Percentiles rank a stretch among this genome's conserved stretches.
phyloP scores from a whole-genome alignment of 2,329 filamentous ascomycete genomes.

The Ramichloridium luteum region DNA sequence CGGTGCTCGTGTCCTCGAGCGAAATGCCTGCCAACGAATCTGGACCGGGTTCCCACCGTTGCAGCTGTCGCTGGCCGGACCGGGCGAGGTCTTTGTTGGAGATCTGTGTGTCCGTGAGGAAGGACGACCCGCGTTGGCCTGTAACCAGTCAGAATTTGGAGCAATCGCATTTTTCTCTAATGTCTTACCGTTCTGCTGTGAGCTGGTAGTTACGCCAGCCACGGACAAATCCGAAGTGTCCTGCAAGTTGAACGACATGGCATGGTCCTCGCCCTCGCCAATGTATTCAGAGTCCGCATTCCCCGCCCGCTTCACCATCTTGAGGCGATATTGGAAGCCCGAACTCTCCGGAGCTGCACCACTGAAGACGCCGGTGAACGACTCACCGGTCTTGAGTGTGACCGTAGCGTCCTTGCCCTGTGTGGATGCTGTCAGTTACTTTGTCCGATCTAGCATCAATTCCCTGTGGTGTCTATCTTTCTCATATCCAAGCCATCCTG shows the following conservation, averaged over 20 bases:
- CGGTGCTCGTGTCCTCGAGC: slow-evolving; percentile 39
- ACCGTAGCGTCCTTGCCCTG: slow-evolving; percentile 46
- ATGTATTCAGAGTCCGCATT: slow-evolving; percentile 26
- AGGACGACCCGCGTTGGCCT: slow-evolving; percentile 53
- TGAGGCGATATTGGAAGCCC: slow-evolving; percentile 47
- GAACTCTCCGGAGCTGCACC: slow-evolving; percentile 40
- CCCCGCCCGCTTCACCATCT: slow-evolving; percentile 50
- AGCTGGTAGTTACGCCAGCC: slow-evolving; percentile 39
- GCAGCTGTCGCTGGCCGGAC: slow-evolving; percentile 60
- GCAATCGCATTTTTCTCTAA: too few species aligned
- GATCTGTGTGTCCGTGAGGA: slow-evolving; percentile 82
- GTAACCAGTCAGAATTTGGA: too few species aligned
- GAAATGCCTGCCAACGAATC: slow-evolving; percentile 50
- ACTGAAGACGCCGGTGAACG: slow-evolving; percentile 49
- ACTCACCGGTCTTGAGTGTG: slow-evolving; percentile 48
- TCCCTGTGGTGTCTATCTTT: too few species aligned
- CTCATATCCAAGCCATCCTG: too few species aligned
- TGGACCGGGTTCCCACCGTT: slow-evolving; percentile 65
- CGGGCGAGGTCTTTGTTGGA: slow-evolving; percentile 51
- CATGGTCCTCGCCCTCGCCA: slow-evolving; percentile 36
- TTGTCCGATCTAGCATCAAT: too few species aligned
- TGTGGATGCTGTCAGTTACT: slow-evolving; percentile 5
- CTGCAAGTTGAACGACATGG: slow-evolving; percentile 50
- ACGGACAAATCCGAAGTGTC: slow-evolving; percentile 47
- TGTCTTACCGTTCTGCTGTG: slow-evolving; percentile 46